Percentiles rank a stretch among this genome's conserved stretches.
These are phyloP conservation scores for Xylariaceae sp. DNA, from an alignment of 2,329 filamentous ascomycete species.

Conservation along the genomic window DNA sequence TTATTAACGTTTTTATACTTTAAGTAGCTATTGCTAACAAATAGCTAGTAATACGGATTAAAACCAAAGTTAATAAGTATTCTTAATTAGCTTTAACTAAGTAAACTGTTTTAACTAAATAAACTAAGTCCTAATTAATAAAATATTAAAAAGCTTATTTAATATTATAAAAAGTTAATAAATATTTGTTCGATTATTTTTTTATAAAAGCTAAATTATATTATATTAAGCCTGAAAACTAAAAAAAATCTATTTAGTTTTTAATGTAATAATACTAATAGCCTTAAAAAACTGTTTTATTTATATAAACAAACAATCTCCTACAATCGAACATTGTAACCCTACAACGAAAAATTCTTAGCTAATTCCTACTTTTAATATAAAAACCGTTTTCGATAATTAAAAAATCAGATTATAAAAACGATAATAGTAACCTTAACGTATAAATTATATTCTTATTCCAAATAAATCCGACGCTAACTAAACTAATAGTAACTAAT, in stretches of 20 bases:
- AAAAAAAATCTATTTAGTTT: neutral
- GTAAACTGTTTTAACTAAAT: too few relatives aligned
- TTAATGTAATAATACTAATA: neutral
- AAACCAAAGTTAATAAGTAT: neutral
- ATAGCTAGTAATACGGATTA: neutral
- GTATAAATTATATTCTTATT: neutral
- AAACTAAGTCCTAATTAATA: too few relatives aligned
- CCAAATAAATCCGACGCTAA: neutral
- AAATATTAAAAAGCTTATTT: too few relatives aligned
- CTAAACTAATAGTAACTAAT: neutral
- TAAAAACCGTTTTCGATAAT: constrained; percentile 8
- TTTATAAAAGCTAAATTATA: neutral
- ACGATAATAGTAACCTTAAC: neutral
- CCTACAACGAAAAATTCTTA: neutral
- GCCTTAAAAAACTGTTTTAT: neutral
- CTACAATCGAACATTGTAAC: neutral
- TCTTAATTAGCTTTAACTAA: too few relatives aligned
- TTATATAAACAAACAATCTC: neutral
- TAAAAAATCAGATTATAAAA: constrained; percentile 3
- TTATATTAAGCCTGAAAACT: neutral
- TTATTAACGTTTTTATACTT: neutral
- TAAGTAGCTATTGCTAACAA: neutral
- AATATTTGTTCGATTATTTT: too few relatives aligned
- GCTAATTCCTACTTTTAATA: neutral
- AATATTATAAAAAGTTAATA: too few relatives aligned